Conservation (phyloP, 2,329 filamentous ascomycete genomes). For the Pseudogymnoascus sp. region DNA sequence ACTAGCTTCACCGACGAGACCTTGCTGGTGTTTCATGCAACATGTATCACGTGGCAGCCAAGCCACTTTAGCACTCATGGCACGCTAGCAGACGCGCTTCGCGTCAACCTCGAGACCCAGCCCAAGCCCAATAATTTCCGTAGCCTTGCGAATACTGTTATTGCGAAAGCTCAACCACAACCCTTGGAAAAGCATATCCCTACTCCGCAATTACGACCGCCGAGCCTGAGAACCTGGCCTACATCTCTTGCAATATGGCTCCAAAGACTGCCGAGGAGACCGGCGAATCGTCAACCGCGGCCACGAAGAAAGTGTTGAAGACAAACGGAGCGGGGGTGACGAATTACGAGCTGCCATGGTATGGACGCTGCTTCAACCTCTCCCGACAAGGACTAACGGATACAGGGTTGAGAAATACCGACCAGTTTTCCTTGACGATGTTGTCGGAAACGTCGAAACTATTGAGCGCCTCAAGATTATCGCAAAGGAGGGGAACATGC, state of each 20-base stretch:
- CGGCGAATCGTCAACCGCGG: slow-evolving; percentile 53
- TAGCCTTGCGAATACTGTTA: background rate
- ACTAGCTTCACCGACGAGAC: background rate
- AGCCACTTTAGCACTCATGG: slow-evolving; percentile 5
- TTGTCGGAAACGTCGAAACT: slow-evolving; percentile 96
- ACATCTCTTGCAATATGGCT: slow-evolving; percentile 5
- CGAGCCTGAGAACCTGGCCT: background rate
- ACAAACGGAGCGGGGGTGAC: slow-evolving; percentile 40
- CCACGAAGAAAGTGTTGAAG: slow-evolving; percentile 46
- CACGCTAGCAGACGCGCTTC: slow-evolving; percentile 8
- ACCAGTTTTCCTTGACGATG: slow-evolving; percentile 87
- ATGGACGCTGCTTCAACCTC: slow-evolving; percentile 15
- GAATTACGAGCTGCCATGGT: slow-evolving; percentile 76
- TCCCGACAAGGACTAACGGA: slow-evolving; percentile 17
- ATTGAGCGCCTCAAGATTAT: slow-evolving; percentile 97
- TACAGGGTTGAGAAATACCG: slow-evolving; percentile 96
- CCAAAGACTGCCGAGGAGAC: slow-evolving; percentile 24
- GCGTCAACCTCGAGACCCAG: slow-evolving; percentile 7
- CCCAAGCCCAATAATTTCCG: background rate
- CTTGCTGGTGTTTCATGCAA: background rate
- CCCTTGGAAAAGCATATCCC: background rate
- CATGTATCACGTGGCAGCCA: background rate
- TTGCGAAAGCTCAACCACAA: slow-evolving; percentile 2
- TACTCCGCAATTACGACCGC: background rate
- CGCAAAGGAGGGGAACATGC: slow-evolving; percentile 97